A percentile compares a stretch with the other conserved stretches of the same genome.
These are phyloP conservation scores for Ustilago esculenta DNA, from an alignment of 1,284 basidiomycete genomes.

Conservation along the genomic window DNA sequence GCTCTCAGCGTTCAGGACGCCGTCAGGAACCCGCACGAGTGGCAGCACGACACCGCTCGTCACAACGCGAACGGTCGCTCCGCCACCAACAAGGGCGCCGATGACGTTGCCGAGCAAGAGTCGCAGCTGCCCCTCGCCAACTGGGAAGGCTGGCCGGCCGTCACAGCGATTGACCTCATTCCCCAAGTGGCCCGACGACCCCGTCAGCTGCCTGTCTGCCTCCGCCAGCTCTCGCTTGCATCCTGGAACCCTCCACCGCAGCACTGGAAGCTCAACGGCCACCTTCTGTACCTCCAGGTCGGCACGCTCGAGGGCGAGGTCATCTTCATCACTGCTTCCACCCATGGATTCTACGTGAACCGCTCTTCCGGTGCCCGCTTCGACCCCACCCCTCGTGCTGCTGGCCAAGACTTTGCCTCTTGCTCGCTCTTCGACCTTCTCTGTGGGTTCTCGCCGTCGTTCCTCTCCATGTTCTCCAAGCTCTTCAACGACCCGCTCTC, in stretches of 20 bases:
- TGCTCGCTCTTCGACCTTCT: constrained; percentile 72
- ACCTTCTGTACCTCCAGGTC: constrained; percentile 72
- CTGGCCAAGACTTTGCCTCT: constrained; percentile 59
- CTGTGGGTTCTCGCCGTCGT: constrained; percentile 68
- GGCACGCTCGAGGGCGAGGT: constrained; percentile 72
- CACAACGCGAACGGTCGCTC: constrained; percentile 26
- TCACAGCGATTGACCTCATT: constrained; percentile 63
- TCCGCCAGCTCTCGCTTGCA: constrained; percentile 71
- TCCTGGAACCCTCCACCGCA: constrained; percentile 74
- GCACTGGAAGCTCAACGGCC: constrained; percentile 71
- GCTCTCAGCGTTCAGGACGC: constrained; percentile 70
- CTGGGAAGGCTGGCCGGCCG: constrained; percentile 67
- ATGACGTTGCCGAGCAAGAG: constrained; percentile 8
- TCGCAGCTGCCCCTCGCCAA: constrained; percentile 62
- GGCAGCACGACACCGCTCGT: constrained; percentile 41
- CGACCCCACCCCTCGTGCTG: constrained; percentile 56
- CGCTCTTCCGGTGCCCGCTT: constrained; percentile 67
- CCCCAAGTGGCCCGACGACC: constrained; percentile 59
- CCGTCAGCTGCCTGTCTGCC: constrained; percentile 65
- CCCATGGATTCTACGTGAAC: constrained; percentile 72
- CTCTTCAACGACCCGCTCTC: constrained; percentile 66
- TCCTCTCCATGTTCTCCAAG: constrained; percentile 63
- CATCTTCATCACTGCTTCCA: constrained; percentile 71
- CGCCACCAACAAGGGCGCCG: constrained; percentile 25
- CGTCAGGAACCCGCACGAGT: constrained; percentile 68